Percentiles rank a stretch among this genome's conserved stretches.
Evolutionary conservation across 106 monocot genomes (phyloP).

Genomic region (Cymbidium sinense): DNA sequence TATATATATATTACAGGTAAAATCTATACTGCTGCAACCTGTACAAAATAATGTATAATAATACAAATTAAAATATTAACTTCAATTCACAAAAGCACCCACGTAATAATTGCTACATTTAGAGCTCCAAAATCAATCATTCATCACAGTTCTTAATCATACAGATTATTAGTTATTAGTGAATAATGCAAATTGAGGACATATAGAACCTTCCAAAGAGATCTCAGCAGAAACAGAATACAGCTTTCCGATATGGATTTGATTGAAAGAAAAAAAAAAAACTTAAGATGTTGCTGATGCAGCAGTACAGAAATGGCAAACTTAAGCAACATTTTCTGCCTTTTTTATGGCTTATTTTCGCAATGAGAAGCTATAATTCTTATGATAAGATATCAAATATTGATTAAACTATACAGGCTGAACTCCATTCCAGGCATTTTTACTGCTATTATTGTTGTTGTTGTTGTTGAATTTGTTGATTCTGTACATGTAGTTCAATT

Average conservation of each 20-base stretch:
- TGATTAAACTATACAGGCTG: slow-evolving; percentile 50
- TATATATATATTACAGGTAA: no score
- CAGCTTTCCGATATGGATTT: background rate
- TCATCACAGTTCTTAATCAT: no score
- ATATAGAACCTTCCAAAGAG: background rate
- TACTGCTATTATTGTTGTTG: background rate
- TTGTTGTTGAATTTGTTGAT: slow-evolving; percentile 31
- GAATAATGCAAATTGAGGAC: no score
- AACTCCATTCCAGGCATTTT: slow-evolving; percentile 43
- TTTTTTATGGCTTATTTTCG: background rate
- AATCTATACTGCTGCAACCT: no score
- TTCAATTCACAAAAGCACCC: no score
- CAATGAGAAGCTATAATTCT: background rate
- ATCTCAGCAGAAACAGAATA: background rate
- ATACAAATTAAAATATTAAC: no score
- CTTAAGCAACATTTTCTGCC: background rate
- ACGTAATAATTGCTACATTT: no score
- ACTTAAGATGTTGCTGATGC: background rate
- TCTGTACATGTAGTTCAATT: slow-evolving; percentile 28
- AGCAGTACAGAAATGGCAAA: background rate
- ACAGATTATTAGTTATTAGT: no score
- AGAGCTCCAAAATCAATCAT: no score
- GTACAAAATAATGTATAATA: no score
- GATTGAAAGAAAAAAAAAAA: no score
- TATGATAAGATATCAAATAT: background rate